These are phyloP conservation scores for Phytophthora pinifolia DNA, from an alignment of 352 stramenopile genomes.

Conservation along the genomic window DNA sequence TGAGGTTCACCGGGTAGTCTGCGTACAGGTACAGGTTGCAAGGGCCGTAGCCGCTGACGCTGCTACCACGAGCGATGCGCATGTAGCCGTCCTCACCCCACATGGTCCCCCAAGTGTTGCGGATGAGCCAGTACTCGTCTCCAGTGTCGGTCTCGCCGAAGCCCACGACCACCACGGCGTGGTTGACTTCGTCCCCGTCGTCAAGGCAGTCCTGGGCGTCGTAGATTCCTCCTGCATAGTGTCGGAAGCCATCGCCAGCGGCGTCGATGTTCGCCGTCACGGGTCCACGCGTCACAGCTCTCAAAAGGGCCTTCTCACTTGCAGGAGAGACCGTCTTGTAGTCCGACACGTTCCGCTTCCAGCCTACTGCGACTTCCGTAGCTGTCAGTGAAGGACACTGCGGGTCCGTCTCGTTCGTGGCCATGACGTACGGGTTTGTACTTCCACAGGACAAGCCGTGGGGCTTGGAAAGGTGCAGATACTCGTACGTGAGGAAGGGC, in stretches of 20 bases:
- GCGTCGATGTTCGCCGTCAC: constrained; percentile 83
- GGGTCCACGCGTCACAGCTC: constrained; percentile 60
- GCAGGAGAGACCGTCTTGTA: constrained; percentile 57
- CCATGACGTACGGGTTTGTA: constrained; percentile 81
- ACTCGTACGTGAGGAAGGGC: constrained; percentile 90
- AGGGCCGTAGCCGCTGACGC: constrained; percentile 38
- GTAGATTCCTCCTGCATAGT: constrained; percentile 86
- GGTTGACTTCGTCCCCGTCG: constrained; percentile 80
- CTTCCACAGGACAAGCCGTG: constrained; percentile 75
- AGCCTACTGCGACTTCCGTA: constrained; percentile 49
- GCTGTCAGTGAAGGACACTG: constrained; percentile 32
- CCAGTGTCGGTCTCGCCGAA: constrained; percentile 74
- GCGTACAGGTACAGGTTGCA: constrained; percentile 81
- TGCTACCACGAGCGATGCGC: constrained; percentile 57
- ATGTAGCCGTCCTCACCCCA: constrained; percentile 87
- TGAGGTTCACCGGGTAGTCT: constrained; percentile 67
- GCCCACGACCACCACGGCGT: constrained; percentile 86
- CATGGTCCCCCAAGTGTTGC: constrained; percentile 91
- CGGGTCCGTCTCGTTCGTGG: constrained; percentile 50
- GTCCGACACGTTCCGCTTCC: constrained; percentile 43
- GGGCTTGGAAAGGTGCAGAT: constrained; percentile 57
- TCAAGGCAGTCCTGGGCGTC: constrained; percentile 75
- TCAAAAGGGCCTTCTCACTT: constrained; percentile 62
- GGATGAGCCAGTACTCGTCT: constrained; percentile 88
- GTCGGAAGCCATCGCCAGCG: constrained; percentile 72